phyloP scores from a whole-genome alignment of 73 alveolate genomes.

The Blepharisma japonicum region DNA sequence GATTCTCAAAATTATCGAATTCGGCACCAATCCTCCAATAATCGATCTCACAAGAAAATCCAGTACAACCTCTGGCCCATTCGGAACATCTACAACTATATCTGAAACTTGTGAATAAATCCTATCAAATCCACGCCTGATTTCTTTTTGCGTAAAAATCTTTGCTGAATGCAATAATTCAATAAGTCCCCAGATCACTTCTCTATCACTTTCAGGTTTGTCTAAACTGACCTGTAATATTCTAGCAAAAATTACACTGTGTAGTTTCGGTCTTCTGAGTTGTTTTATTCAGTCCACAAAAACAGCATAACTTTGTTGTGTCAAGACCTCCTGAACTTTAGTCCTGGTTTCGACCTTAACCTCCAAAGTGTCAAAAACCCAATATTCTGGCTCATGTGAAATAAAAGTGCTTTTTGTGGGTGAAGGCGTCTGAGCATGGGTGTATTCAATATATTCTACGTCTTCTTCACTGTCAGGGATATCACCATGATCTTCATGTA shows the following conservation, averaged over 20 bases:
- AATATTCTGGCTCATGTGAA: constrained; percentile 7
- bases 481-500: not conserved
- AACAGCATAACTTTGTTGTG: not conserved
- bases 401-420: not conserved
- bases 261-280: constrained; percentile 1
- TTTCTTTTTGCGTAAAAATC: constrained; percentile 1
- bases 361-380: not conserved
- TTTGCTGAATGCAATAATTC: constrained; percentile 9
- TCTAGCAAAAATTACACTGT: constrained; percentile 22
- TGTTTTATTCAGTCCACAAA: not conserved
- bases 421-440: not conserved
- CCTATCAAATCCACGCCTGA: constrained; percentile 10
- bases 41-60: not conserved
- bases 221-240: constrained; percentile 4
- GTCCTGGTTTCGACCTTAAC: not conserved
- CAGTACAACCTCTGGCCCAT: constrained; percentile 4
- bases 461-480: not conserved
- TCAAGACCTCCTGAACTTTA: not conserved
- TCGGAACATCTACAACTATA: not conserved
- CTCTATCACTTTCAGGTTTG: not conserved
- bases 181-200: not conserved
- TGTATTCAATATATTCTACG: not conserved
- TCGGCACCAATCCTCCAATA: not conserved
- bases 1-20: not conserved
- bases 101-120: not conserved